A percentile compares a stretch with the other conserved stretches of the same genome.
phyloP scores from a whole-genome alignment of 768 basidiomycete species.

The Chalciporus sphaerocephalus region DNA sequence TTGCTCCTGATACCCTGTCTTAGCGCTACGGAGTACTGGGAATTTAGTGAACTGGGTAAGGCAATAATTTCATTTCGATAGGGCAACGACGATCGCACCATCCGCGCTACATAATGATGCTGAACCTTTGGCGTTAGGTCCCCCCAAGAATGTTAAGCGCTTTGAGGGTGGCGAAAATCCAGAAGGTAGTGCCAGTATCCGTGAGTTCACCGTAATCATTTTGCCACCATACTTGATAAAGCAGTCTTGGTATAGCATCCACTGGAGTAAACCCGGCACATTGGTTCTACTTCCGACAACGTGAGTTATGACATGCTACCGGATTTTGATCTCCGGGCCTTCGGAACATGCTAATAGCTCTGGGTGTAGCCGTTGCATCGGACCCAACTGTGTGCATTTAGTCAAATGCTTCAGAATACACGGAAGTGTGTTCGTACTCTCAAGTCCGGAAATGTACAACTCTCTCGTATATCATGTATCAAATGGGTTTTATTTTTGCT shows the following conservation, averaged over 20 bases:
- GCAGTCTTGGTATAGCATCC: constrained; percentile 31
- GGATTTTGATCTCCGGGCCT: not conserved
- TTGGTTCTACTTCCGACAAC: constrained; percentile 42
- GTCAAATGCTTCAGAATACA: not conserved
- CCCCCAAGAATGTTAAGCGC: constrained; percentile 36
- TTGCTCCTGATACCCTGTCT: constrained; percentile 10
- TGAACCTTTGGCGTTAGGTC: constrained; percentile 13
- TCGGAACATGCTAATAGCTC: too few species aligned
- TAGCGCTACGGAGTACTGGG: constrained; percentile 45
- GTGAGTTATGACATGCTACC: constrained; percentile 24
- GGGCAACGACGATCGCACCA: not conserved
- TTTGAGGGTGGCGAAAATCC: constrained; percentile 45
- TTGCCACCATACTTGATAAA: not conserved
- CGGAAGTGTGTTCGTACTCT: not conserved
- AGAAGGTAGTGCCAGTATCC: constrained; percentile 44
- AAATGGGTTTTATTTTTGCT: not conserved
- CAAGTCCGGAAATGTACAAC: not conserved
- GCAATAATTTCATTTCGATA: not conserved
- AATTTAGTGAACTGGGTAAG: constrained; percentile 41
- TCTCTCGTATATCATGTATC: not conserved
- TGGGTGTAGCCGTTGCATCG: constrained; percentile 26
- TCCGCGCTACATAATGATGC: not conserved
- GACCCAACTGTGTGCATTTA: constrained; percentile 32
- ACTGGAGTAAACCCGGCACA: constrained; percentile 48
- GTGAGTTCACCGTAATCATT: constrained; percentile 26